A percentile compares a stretch with the other conserved stretches of the same genome.
Conservation (phyloP, 108 stramenopile genomes). For the Skeletonema tropicum region DNA sequence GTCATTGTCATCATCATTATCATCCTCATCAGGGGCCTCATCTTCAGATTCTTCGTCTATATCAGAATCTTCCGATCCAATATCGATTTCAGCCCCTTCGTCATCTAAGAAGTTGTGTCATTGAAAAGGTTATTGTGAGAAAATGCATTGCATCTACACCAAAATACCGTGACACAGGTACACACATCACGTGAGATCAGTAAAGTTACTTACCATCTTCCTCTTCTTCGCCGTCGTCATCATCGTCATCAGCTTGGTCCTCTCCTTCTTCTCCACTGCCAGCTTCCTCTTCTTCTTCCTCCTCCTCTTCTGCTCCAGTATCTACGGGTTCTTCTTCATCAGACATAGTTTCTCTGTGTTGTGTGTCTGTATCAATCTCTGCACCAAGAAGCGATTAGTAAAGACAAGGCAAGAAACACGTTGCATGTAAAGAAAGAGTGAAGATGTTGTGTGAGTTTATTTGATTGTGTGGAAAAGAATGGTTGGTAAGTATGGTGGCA, state of each 20-base stretch:
- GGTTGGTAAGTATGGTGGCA: too few relatives aligned
- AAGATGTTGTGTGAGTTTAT: not conserved
- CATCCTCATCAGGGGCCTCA: conserved; percentile 2
- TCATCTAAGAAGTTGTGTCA: too few relatives aligned
- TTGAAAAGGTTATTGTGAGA: not conserved
- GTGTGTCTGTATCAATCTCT: not conserved
- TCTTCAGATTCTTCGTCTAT: not conserved
- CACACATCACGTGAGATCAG: not conserved
- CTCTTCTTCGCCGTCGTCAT: not conserved
- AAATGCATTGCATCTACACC: not conserved
- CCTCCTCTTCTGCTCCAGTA: conserved; percentile 5
- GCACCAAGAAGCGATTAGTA: too few relatives aligned
- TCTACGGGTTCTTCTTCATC: conserved; percentile 13
- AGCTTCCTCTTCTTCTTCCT: not conserved
- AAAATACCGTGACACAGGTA: too few relatives aligned
- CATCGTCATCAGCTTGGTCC: conserved; percentile 1
- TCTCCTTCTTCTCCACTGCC: not conserved
- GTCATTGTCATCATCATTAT: conserved; percentile 9
- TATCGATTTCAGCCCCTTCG: conserved; percentile 8
- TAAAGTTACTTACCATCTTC: conserved; percentile 4
- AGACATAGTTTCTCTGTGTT: not conserved
- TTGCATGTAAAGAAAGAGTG: not conserved
- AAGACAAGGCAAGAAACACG: not conserved
- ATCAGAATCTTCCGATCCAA: not conserved
- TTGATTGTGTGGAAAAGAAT: not conserved